Percentiles rank a stretch among this genome's conserved stretches.
phyloP scores from a whole-genome alignment of 2,329 filamentous ascomycete species.

The Ophiostoma piceae region DNA sequence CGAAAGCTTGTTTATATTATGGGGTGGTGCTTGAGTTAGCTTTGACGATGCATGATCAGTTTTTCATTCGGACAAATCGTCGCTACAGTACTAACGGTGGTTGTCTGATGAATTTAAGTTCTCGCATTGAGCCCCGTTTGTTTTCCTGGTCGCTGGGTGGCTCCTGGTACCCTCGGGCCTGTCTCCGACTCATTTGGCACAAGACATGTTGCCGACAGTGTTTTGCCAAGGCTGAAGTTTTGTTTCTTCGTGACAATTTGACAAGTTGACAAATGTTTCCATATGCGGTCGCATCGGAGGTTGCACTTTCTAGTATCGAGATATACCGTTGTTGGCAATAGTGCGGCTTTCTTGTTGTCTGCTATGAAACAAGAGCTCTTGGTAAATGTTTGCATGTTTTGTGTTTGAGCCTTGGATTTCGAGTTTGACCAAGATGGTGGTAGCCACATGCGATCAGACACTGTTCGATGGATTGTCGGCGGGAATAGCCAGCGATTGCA shows the following conservation, averaged over 20 bases:
- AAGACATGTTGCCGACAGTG: neutral
- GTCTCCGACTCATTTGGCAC: neutral
- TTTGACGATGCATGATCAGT: neutral
- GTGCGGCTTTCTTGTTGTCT: neutral
- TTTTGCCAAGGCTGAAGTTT: neutral
- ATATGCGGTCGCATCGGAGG: neutral
- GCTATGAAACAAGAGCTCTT: neutral
- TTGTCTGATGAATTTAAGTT: neutral
- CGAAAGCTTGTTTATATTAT: neutral
- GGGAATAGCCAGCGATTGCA: neutral
- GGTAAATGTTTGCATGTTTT: neutral
- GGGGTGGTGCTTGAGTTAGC: neutral
- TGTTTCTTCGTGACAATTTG: neutral
- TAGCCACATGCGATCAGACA: slow-evolving; percentile 2
- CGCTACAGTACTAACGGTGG: neutral
- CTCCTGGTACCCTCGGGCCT: neutral
- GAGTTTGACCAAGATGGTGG: neutral
- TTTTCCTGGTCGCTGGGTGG: neutral
- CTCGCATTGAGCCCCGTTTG: neutral
- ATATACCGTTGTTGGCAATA: neutral
- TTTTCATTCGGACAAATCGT: neutral
- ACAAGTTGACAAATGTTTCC: neutral
- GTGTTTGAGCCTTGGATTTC: neutral
- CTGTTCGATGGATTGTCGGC: neutral
- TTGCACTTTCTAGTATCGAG: neutral